Percentiles rank a stretch among this genome's conserved stretches.
These are phyloP conservation scores for Phytophthora constricta DNA, from an alignment of 352 stramenopile genomes.

Conservation along the genomic window DNA sequence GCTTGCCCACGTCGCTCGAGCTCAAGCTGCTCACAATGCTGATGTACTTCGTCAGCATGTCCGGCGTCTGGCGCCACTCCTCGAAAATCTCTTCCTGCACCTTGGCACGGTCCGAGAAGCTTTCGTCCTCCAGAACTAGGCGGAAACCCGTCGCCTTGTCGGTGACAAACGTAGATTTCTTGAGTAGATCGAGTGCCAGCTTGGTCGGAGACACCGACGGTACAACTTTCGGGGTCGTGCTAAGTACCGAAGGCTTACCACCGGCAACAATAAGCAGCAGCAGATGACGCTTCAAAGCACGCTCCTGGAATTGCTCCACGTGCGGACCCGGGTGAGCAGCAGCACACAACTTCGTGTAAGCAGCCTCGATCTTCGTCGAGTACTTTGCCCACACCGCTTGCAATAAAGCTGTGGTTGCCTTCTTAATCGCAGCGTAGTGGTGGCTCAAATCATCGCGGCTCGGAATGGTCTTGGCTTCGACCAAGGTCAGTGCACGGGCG, in stretches of 20 bases:
- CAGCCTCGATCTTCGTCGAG: slow-evolving; percentile 62
- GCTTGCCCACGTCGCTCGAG: slow-evolving; percentile 68
- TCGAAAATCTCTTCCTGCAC: slow-evolving; percentile 76
- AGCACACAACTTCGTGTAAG: slow-evolving; percentile 61
- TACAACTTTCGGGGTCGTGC: slow-evolving; percentile 42
- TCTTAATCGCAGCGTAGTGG: slow-evolving; percentile 70
- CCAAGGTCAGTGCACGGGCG: slow-evolving; percentile 66
- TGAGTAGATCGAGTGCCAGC: slow-evolving; percentile 66
- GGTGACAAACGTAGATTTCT: slow-evolving; percentile 73
- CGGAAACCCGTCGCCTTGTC: slow-evolving; percentile 71
- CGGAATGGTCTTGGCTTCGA: slow-evolving; percentile 64
- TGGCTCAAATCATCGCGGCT: slow-evolving; percentile 70
- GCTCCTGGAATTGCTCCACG: slow-evolving; percentile 76
- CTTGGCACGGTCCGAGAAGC: slow-evolving; percentile 59
- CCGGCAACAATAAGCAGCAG: slow-evolving; percentile 69
- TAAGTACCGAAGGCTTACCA: slow-evolving; percentile 54
- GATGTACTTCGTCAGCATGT: slow-evolving; percentile 87
- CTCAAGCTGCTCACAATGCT: slow-evolving; percentile 71
- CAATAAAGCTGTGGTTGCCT: slow-evolving; percentile 64
- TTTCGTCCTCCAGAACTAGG: slow-evolving; percentile 70
- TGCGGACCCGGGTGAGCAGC: slow-evolving; percentile 56
- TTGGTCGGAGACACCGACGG: slow-evolving; percentile 54
- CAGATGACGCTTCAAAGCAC: slow-evolving; percentile 71
- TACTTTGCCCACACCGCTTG: slow-evolving; percentile 80
- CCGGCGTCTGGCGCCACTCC: slow-evolving; percentile 74